Percentiles rank a stretch among this genome's conserved stretches.
Evolutionary conservation across 306 rosid genomes (phyloP).

Genomic region (Lathyrus tuberosus): DNA sequence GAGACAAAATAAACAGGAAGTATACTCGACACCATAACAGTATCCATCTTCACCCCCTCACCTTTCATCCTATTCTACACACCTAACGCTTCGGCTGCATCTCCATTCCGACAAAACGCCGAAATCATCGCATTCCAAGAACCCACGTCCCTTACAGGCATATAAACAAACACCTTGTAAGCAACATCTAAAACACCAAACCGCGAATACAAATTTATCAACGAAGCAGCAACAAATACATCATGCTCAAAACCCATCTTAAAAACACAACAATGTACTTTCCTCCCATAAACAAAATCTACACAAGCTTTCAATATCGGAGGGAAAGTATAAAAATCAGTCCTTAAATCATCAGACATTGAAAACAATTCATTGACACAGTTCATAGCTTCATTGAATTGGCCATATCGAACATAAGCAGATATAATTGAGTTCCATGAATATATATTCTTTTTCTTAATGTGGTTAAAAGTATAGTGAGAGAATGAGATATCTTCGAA

Average conservation of each 20-base stretch:
- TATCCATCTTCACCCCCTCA: conserved; percentile 49
- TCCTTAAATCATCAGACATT: conserved; percentile 21
- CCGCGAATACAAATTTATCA: conserved; percentile 47
- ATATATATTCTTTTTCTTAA: conserved; percentile 44
- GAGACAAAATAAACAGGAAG: conserved; percentile 53
- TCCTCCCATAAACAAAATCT: conserved; percentile 40
- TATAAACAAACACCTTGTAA: conserved; percentile 41
- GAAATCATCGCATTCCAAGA: conserved; percentile 62
- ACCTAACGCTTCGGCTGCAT: conserved; percentile 38
- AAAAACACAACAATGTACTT: conserved; percentile 45
- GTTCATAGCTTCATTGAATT: conserved; percentile 33
- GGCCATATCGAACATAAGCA: conserved; percentile 38
- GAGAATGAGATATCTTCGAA: conserved; percentile 16
- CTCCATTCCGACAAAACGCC: conserved; percentile 51
- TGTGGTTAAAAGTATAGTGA: conserved; percentile 33
- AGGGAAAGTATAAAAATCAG: conserved; percentile 54
- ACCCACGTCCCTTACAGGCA: conserved; percentile 49
- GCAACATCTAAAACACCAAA: conserved; percentile 41
- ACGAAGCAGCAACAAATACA: conserved; percentile 53
- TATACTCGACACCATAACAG: conserved; percentile 44
- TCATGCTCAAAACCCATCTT: conserved; percentile 52
- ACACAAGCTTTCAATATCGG: conserved; percentile 48
- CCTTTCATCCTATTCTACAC: conserved; percentile 43
- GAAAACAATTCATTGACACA: conserved; percentile 39
- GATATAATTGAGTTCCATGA: conserved; percentile 55